Percentiles rank a stretch among this genome's conserved stretches.
These are phyloP conservation scores for Phytopythium helicoides DNA, from an alignment of 352 stramenopile species.

Conservation along the genomic window DNA sequence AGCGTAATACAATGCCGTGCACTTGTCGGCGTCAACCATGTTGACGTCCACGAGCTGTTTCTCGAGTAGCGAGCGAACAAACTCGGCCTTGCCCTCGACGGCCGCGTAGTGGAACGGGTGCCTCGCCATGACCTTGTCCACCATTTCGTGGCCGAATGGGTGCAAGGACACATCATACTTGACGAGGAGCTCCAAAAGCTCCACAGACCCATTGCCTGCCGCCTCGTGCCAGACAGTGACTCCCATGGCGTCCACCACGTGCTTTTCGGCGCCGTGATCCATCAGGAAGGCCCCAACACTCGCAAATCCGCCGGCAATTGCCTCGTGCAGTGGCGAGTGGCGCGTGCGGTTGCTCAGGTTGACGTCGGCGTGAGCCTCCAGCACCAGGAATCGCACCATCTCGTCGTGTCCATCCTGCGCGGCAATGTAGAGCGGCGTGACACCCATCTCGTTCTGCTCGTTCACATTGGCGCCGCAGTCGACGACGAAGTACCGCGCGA, in stretches of 20 bases:
- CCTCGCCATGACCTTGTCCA: slow-evolving; percentile 78
- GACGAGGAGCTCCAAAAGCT: slow-evolving; percentile 61
- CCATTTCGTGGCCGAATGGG: slow-evolving; percentile 31
- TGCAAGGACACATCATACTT: slow-evolving; percentile 46
- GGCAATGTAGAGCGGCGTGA: slow-evolving; percentile 71
- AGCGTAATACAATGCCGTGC: slow-evolving; percentile 74
- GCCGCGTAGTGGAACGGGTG: slow-evolving; percentile 82
- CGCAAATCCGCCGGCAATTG: slow-evolving; percentile 52
- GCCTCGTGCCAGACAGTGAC: slow-evolving; percentile 82
- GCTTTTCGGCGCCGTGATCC: slow-evolving; percentile 54
- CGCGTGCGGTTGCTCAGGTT: slow-evolving; percentile 63
- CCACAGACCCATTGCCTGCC: slow-evolving; percentile 51
- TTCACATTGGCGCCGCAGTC: slow-evolving; percentile 54
- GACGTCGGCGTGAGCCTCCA: slow-evolving; percentile 41
- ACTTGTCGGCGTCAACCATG: slow-evolving; percentile 57
- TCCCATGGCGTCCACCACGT: slow-evolving; percentile 72
- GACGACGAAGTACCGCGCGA: slow-evolving; percentile 39
- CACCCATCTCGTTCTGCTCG: slow-evolving; percentile 79
- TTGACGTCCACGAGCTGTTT: slow-evolving; percentile 64
- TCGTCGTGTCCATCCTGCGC: slow-evolving; percentile 47
- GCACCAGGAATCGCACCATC: slow-evolving; percentile 47
- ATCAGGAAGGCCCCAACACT: slow-evolving; percentile 49
- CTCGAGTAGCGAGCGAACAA: slow-evolving; percentile 51
- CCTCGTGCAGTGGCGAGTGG: slow-evolving; percentile 65
- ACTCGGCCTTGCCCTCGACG: slow-evolving; percentile 60